Evolutionary conservation across 495 filamentous ascomycete species (phyloP), one percentile per base, ranked within the genome.

Genomic region (Zalerion maritima): DNA sequence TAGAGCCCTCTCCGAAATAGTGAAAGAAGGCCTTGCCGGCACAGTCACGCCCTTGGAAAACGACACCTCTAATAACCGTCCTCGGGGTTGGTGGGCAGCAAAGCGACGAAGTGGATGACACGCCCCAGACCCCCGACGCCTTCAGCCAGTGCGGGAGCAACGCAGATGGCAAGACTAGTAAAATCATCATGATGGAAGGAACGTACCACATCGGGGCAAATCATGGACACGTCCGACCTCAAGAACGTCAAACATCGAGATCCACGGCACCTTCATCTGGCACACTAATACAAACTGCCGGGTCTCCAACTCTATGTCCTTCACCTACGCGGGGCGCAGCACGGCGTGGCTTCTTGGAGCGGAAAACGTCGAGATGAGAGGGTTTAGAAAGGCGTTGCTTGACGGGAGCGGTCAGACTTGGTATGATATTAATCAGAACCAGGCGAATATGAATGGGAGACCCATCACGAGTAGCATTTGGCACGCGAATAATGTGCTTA

Each of bases 321-420:
- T 58, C 6, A 52, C 50, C 19, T 58, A 58, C 26, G 55, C 53
- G 0, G 38, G 42, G 8, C 49, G 49, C 4, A 44, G 40, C 20
- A 58, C 57, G 11, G 57, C 50, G 6, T 60, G 57, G 57, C 41
- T 49, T 14, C 24, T 60, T 1, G 57, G 55, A 3, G 57, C 55
- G 16, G 39, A 37, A 5, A 49, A 55, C 20, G 44, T 60, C 9
- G 35, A 36, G 14, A 34, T 60, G 24, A 32, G 53, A 5, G 55
- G 57, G 7, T 52, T 51, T 29, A 53, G 53, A 6, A 53, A 46
- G 32, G 55, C 53, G 8, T 24, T 57, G 11, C 58, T 60, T 24
- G 43, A 58, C 30, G 57, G 53, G 21, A 54, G 58, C 29, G 57
- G 57, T 6, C 57, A 60, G 38, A 36, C 45, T 4, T 60, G 57